Percentiles rank a stretch among this genome's conserved stretches.
Conservation (phyloP, 495 filamentous ascomycete species). For the Lindgomyces ingoldianus region DNA sequence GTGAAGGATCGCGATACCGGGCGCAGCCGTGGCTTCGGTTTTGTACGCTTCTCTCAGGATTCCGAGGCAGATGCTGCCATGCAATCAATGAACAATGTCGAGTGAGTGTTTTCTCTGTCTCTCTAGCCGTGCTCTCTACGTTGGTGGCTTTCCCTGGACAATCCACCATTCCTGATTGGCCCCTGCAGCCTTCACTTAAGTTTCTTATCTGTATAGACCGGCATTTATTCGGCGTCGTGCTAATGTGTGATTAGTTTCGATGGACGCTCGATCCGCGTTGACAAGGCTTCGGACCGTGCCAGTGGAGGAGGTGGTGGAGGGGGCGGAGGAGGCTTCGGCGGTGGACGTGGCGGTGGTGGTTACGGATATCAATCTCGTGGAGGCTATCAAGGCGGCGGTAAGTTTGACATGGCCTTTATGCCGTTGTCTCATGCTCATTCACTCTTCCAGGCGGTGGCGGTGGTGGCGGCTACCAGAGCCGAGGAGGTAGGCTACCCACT, state of each 20-base stretch:
- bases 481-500: background rate
- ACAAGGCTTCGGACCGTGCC: constrained; percentile 85
- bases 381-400: constrained; percentile 22
- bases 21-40: constrained; percentile 95
- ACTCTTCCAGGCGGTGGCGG: background rate
- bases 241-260: constrained; percentile 69
- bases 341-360: constrained; percentile 22
- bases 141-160: background rate
- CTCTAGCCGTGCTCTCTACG: background rate
- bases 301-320: constrained; percentile 58
- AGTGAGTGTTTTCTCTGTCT: constrained; percentile 59
- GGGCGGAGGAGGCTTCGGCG: constrained; percentile 40
- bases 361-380: constrained; percentile 14
- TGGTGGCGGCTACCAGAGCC: background rate
- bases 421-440: background rate
- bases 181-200: too few relatives aligned
- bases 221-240: background rate
- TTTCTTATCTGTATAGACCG: background rate
- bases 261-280: constrained; percentile 91
- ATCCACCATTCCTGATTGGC: background rate
- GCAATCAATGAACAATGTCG: constrained; percentile 83
- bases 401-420: background rate
- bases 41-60: constrained; percentile 83
- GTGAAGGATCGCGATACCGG: constrained; percentile 96
- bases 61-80: constrained; percentile 84